These are phyloP conservation scores for Sphaerulina populicola DNA, from an alignment of 2,329 filamentous ascomycete genomes.

Conservation along the genomic window DNA sequence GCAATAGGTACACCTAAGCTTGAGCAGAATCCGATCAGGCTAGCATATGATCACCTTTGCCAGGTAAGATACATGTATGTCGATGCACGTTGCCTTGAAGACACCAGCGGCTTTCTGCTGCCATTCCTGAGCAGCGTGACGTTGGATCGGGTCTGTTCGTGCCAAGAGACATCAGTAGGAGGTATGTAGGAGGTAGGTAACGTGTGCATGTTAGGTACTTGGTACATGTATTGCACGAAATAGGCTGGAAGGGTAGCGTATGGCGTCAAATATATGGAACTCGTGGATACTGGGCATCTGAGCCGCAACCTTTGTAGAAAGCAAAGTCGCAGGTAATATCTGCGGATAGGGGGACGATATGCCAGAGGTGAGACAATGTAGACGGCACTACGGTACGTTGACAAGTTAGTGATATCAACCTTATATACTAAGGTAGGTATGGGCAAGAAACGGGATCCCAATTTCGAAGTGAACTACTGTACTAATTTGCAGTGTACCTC, in stretches of 20 bases:
- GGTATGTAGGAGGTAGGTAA: too few relatives aligned
- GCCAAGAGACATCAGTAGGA: too few relatives aligned
- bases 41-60: slow-evolving; percentile 28
- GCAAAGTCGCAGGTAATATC: not conserved
- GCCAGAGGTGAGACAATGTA: not conserved
- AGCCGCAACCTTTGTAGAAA: not conserved
- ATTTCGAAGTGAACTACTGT: not conserved
- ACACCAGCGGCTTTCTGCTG: too few relatives aligned
- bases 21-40: slow-evolving; percentile 24
- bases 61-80: too few relatives aligned
- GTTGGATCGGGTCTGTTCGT: too few relatives aligned
- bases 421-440: too few relatives aligned
- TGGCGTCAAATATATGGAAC: not conserved
- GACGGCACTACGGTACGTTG: not conserved
- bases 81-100: too few relatives aligned
- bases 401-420: not conserved
- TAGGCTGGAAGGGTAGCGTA: slow-evolving; percentile 36
- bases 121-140: too few relatives aligned
- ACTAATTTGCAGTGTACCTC: too few relatives aligned
- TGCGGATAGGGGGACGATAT: not conserved
- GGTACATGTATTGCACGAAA: too few relatives aligned
- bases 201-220: too few relatives aligned
- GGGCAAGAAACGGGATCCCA: not conserved
- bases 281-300: not conserved
- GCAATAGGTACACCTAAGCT: slow-evolving; percentile 32